A percentile compares a stretch with the other conserved stretches of the same genome.
Evolutionary conservation across 345 rosid genomes (phyloP).

Genomic region (Citrus maxima): DNA sequence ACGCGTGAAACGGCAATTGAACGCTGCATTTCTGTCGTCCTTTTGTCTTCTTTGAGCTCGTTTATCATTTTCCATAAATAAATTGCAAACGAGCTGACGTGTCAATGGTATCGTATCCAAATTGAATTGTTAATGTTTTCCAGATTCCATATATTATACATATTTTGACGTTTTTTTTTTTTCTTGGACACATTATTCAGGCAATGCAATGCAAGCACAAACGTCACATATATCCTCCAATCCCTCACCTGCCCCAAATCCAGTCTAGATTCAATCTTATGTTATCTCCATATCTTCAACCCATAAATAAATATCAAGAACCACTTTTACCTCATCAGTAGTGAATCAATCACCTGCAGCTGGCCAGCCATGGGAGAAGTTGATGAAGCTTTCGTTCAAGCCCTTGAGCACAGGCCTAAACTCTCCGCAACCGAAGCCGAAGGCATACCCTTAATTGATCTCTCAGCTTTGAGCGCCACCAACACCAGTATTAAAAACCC

Average conservation of each 20-base stretch:
- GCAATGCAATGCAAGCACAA: neutral
- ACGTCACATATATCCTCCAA: neutral
- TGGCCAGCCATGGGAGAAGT: slow-evolving; percentile 30
- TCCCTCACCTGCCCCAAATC: neutral
- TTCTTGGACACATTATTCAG: too few relatives aligned
- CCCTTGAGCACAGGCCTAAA: slow-evolving; percentile 33
- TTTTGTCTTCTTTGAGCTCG: too few relatives aligned
- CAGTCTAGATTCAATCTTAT: neutral
- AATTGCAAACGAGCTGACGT: neutral
- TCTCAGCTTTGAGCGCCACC: slow-evolving; percentile 3
- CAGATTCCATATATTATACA: neutral
- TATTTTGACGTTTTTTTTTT: too few relatives aligned
- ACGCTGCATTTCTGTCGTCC: too few relatives aligned
- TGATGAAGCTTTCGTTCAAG: slow-evolving; percentile 31
- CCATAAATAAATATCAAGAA: neutral
- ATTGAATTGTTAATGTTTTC: neutral
- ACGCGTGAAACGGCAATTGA: too few relatives aligned
- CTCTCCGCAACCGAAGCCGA: slow-evolving; percentile 7
- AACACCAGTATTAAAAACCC: neutral
- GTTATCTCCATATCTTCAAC: neutral
- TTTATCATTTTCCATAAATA: too few relatives aligned
- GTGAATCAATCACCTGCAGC: neutral
- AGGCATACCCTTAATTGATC: slow-evolving; percentile 38
- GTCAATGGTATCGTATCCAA: neutral
- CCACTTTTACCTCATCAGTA: too few relatives aligned